phyloP scores from a whole-genome alignment of 192 early-diverging fungal species.

The Backusella morwellensis region DNA sequence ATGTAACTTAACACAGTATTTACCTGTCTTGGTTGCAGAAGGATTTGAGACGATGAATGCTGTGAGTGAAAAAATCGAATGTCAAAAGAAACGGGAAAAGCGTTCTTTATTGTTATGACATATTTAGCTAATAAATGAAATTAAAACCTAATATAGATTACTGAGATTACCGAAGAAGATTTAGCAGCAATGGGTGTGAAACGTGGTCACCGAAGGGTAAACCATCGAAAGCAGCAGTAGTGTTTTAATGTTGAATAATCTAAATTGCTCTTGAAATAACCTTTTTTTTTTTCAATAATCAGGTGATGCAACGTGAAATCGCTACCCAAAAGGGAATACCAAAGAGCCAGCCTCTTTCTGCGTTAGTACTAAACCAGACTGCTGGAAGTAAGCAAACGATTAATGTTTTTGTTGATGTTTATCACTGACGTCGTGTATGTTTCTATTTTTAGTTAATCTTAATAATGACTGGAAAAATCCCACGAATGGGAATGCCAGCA shows the following conservation, averaged over 20 bases:
- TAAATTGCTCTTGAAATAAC: neutral
- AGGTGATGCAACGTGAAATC: constrained; percentile 36
- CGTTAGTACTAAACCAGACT: neutral
- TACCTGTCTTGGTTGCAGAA: constrained; percentile 23
- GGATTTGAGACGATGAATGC: constrained; percentile 32
- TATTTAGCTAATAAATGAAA: neutral
- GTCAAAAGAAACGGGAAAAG: neutral
- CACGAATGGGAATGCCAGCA: neutral
- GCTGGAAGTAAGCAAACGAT: neutral
- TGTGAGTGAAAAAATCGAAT: constrained; percentile 4
- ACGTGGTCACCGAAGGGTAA: constrained; percentile 44
- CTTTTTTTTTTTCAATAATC: neutral
- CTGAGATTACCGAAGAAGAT: constrained; percentile 38
- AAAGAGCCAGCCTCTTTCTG: neutral
- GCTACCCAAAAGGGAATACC: constrained; percentile 19
- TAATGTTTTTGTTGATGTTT: neutral
- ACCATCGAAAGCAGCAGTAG: neutral
- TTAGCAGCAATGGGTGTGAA: constrained; percentile 36
- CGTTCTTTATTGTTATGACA: neutral
- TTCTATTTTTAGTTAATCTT: neutral
- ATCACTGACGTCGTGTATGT: neutral
- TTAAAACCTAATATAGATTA: constrained; percentile 13
- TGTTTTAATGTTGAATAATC: neutral
- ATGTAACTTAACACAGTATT: constrained; percentile 30
- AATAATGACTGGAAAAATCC: neutral